A percentile compares a stretch with the other conserved stretches of the same genome.
These are phyloP conservation scores for Diospyros lotus DNA, from an alignment of 148 eudicot species.

Conservation along the genomic window DNA sequence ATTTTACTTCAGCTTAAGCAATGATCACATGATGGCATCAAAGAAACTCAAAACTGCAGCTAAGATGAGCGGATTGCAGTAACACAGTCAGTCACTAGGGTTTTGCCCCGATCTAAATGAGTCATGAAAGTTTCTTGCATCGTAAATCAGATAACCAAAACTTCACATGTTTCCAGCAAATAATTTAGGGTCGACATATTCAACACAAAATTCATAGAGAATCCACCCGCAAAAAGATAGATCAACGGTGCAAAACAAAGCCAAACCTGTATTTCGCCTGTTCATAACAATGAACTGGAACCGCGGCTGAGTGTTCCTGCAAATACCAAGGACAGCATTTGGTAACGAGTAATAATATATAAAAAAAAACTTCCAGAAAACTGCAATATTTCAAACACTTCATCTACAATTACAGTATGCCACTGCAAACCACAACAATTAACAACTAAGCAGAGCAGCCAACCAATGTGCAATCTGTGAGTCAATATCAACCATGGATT, in stretches of 20 bases:
- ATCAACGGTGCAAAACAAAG: conserved; percentile 1
- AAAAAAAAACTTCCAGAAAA: background rate
- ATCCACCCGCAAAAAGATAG: background rate
- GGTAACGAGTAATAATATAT: background rate
- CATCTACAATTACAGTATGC: background rate
- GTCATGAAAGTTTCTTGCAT: background rate
- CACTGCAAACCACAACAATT: background rate
- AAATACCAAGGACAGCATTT: conserved; percentile 7
- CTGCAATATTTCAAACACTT: background rate
- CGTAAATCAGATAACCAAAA: background rate
- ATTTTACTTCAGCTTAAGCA: background rate
- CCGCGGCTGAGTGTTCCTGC: conserved; percentile 68
- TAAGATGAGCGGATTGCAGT: background rate
- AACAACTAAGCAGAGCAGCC: background rate
- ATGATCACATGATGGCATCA: background rate
- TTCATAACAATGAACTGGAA: conserved; percentile 88
- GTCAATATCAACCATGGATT: background rate
- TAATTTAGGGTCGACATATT: background rate
- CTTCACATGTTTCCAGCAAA: background rate
- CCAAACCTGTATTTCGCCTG: conserved; percentile 60
- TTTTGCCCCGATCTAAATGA: background rate
- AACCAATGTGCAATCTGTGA: background rate
- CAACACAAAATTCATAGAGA: conserved; percentile 2
- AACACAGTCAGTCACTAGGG: background rate
- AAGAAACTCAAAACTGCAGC: background rate